These are phyloP conservation scores for Mortierella sp. DNA, from an alignment of 371 early-diverging fungal genomes.

Conservation along the genomic window DNA sequence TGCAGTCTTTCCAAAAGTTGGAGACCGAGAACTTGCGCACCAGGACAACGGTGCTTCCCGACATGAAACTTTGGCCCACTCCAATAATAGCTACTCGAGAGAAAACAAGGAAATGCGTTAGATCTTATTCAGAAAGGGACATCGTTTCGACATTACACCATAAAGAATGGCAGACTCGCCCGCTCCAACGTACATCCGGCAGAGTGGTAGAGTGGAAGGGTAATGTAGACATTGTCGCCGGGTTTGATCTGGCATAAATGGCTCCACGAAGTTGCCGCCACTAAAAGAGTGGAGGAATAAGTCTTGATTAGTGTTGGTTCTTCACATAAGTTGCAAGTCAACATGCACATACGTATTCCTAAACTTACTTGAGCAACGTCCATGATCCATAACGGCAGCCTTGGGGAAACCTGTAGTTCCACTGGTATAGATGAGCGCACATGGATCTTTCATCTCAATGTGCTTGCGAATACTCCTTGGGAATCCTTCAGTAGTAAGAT, in stretches of 20 bases:
- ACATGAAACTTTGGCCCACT: conserved; percentile 36
- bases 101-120: background rate
- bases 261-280: conserved; percentile 23
- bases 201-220: conserved; percentile 48
- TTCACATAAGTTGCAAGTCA: background rate
- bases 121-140: background rate
- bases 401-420: conserved; percentile 53
- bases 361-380: conserved; percentile 39
- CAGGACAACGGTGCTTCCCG: conserved; percentile 39
- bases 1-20: conserved; percentile 52
- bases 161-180: background rate
- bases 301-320: background rate
- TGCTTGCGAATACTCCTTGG: conserved; percentile 24
- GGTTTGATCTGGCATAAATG: conserved; percentile 18
- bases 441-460: conserved; percentile 26
- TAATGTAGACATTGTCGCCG: conserved; percentile 31
- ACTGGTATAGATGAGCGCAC: conserved; percentile 46
- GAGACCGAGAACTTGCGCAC: conserved; percentile 51
- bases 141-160: background rate
- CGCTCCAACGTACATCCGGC: conserved; percentile 38
- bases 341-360: background rate
- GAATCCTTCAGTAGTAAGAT: conserved; percentile 27
- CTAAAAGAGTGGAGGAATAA: background rate
- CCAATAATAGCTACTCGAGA: conserved; percentile 38
- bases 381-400: conserved; percentile 55